Evolutionary conservation across 2,329 filamentous ascomycete genomes (phyloP).

Genomic region (Venturia aucupariae): DNA sequence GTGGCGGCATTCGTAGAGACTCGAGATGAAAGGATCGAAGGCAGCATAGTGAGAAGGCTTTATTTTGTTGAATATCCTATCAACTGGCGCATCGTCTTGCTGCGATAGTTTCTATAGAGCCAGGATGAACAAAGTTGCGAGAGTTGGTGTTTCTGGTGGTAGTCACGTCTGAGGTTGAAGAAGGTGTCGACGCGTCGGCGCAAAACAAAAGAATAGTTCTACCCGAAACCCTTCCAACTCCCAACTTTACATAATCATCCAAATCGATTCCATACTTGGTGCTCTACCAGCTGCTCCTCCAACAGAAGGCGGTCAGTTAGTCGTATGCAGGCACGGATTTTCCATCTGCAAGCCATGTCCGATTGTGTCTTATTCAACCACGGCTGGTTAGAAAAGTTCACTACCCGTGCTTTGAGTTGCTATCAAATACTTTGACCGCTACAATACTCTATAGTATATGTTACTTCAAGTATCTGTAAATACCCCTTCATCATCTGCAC

Average conservation of each 20-base stretch:
- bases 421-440: constrained; percentile 2
- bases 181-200: neutral
- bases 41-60: neutral
- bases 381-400: neutral
- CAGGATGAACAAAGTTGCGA: neutral
- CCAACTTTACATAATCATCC: no score
- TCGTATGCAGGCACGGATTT: neutral
- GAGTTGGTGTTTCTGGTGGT: neutral
- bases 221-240: neutral
- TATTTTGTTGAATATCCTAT: neutral
- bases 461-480: neutral
- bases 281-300: neutral
- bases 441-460: neutral
- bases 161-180: neutral
- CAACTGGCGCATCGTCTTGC: neutral
- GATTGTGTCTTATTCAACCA: neutral
- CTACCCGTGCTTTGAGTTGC: neutral
- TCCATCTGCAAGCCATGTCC: neutral
- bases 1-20: neutral
- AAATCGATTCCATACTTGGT: no score
- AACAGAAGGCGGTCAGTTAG: neutral
- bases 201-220: neutral
- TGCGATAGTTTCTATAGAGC: neutral
- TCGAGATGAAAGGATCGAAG: neutral
- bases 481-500: neutral